Evolutionary conservation across 1,284 basidiomycete genomes (phyloP).

Genomic region (Neonothopanus nambi): DNA sequence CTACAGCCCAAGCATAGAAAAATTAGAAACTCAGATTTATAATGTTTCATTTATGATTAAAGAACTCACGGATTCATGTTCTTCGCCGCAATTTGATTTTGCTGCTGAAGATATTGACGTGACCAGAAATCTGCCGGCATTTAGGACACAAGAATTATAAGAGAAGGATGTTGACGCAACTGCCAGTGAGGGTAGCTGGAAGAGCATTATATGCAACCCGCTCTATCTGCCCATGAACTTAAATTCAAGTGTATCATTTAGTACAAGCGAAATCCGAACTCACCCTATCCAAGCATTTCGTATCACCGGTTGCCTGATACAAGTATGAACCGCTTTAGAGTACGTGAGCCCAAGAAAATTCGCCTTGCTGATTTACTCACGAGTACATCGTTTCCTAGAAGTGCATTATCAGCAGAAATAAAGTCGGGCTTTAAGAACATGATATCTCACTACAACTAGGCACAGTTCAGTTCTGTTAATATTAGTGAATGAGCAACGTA

Average conservation of each 20-base stretch:
- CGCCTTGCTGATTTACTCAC: constrained; percentile 30
- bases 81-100: constrained; percentile 58
- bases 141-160: background rate
- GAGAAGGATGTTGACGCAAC: constrained; percentile 28
- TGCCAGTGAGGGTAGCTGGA: constrained; percentile 53
- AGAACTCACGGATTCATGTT: constrained; percentile 53
- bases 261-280: constrained; percentile 13
- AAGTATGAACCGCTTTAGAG: constrained; percentile 58
- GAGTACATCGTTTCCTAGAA: constrained; percentile 61
- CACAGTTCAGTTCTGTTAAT: constrained; percentile 50
- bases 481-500: background rate
- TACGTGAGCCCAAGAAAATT: background rate
- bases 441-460: constrained; percentile 49
- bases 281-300: constrained; percentile 56
- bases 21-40: background rate
- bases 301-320: constrained; percentile 57
- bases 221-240: constrained; percentile 57
- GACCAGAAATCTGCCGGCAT: constrained; percentile 54
- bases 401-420: background rate
- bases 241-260: background rate
- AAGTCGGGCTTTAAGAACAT: background rate
- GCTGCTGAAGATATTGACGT: constrained; percentile 58
- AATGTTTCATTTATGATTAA: too few relatives aligned
- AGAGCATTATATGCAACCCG: constrained; percentile 59
- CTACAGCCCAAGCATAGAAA: constrained; percentile 25